phyloP scores from a whole-genome alignment of 2,329 filamentous ascomycete genomes.

The Sphaceloma murrayae region DNA sequence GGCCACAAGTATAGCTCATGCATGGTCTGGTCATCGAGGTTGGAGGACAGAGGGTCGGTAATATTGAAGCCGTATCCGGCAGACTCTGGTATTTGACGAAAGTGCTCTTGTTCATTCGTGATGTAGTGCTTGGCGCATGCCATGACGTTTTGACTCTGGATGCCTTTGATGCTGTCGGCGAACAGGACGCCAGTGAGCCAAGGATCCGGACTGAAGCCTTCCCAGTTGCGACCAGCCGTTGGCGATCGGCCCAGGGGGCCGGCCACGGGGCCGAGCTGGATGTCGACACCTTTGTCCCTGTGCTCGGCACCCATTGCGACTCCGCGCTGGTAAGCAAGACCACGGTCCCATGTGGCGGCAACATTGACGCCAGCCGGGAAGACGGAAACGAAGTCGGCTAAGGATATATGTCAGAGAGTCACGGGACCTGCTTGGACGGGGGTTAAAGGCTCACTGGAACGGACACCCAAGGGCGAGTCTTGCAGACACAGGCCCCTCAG shows the following conservation, averaged over 20 bases:
- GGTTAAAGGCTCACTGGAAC: slow-evolving; percentile 18
- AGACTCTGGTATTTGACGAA: slow-evolving; percentile 29
- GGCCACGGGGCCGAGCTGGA: slow-evolving; percentile 37
- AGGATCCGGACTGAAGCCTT: slow-evolving; percentile 34
- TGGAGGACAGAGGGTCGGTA: slow-evolving; percentile 49
- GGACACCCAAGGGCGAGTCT: slow-evolving; percentile 30
- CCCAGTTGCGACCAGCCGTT: slow-evolving; percentile 37
- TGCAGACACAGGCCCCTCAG: slow-evolving; percentile 31
- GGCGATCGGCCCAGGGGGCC: slow-evolving; percentile 36
- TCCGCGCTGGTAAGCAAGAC: slow-evolving; percentile 37
- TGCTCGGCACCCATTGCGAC: slow-evolving; percentile 28
- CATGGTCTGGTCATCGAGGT: slow-evolving; percentile 52
- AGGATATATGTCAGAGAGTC: neutral
- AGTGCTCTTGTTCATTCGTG: slow-evolving; percentile 52
- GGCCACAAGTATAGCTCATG: slow-evolving; percentile 50
- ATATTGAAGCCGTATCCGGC: slow-evolving; percentile 31
- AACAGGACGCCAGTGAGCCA: slow-evolving; percentile 36
- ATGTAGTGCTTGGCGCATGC: slow-evolving; percentile 45
- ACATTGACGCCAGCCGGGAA: slow-evolving; percentile 30
- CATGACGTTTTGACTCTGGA: slow-evolving; percentile 36
- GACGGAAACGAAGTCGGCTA: slow-evolving; percentile 23
- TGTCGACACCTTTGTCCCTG: slow-evolving; percentile 31
- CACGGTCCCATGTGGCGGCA: slow-evolving; percentile 30
- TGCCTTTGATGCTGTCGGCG: slow-evolving; percentile 32
- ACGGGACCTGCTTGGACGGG: neutral